Base-by-base conservation (phyloP, 2,329 filamentous ascomycete genomes). In the Sphaerulina vaccinii region DNA sequence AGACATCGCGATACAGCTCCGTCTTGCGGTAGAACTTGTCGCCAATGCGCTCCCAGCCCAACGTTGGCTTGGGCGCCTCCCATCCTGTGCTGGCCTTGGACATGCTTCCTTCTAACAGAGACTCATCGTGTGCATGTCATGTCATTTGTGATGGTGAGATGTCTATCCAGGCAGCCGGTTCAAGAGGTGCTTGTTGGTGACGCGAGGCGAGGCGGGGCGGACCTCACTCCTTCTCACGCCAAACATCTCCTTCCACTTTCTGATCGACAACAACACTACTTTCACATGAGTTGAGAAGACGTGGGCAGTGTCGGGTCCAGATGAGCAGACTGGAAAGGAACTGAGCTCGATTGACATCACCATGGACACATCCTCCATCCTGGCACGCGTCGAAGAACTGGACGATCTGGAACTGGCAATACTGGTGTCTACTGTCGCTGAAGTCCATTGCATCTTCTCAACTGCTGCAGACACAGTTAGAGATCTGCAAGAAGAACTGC, bases 1-100 rank as follows among this genome's bases (percentile, higher is more conserved):
- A 99, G 59, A 97, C 82, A 60, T 85, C 87, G 55, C 90, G 91
- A 77, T 97, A 99, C 55, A 96, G 83, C 72, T 92, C 88, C 51
- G 88, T 85, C 76, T 95, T 96, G 70, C 92, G 88, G 76, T 97
- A 99, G 79, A 95, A 97, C 66, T 84, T 86, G 72, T 95, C 88
- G 68, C 90, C 93, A 61, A 97, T 84, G 72, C 83, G 87, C 77
- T 96, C 90, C 93, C 93, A 99, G 71, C 92, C 89, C 65, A 89
- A 87, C 64, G 89, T 89, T 66, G 91, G 81, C 66, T 83, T 85
- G 55, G 75, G 73, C 71, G n/a, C n/a, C n/a, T 96, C 90, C 93
- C 93, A 99, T 71, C 92, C 89, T 65, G 89, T 87, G 64, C 89
- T 89, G 66, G 91, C 81, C 66, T 83, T 85, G 55, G 75, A 73